phyloP scores from a whole-genome alignment of 495 filamentous ascomycete genomes.

The Penicillium angulare region DNA sequence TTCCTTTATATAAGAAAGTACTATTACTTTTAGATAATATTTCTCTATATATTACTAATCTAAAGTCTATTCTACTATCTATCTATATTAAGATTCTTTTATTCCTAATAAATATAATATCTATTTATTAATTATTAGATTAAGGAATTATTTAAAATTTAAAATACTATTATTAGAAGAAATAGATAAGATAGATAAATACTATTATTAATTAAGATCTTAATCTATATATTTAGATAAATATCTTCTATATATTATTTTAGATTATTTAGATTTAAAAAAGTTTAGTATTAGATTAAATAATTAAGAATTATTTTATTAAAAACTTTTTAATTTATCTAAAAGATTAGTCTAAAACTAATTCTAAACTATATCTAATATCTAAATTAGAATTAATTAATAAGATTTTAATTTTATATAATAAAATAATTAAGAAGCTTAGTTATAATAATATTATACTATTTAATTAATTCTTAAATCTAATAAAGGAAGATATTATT shows the following conservation, averaged over 20 bases:
- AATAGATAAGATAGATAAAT: constrained; percentile 17
- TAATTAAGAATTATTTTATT: constrained; percentile 2
- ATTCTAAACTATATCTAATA: background rate
- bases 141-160: constrained; percentile 27
- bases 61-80: background rate
- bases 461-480: background rate
- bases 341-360: too few species aligned
- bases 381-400: background rate
- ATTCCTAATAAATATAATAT: constrained; percentile 23
- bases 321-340: background rate
- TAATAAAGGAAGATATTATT: background rate
- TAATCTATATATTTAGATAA: background rate
- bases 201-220: constrained; percentile 4
- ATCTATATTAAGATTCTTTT: constrained; percentile 4
- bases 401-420: background rate
- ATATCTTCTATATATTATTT: background rate
- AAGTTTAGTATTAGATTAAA: background rate
- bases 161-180: constrained; percentile 21
- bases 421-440: background rate
- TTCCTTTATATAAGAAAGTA: background rate
- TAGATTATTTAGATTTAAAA: background rate
- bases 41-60: background rate
- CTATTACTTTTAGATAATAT: background rate
- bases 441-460: background rate
- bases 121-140: constrained; percentile 25